Evolutionary conservation across 139 green algal genomes (phyloP), one percentile per base, ranked within the genome.

Genomic region (Ettlia oleoabundans): DNA sequence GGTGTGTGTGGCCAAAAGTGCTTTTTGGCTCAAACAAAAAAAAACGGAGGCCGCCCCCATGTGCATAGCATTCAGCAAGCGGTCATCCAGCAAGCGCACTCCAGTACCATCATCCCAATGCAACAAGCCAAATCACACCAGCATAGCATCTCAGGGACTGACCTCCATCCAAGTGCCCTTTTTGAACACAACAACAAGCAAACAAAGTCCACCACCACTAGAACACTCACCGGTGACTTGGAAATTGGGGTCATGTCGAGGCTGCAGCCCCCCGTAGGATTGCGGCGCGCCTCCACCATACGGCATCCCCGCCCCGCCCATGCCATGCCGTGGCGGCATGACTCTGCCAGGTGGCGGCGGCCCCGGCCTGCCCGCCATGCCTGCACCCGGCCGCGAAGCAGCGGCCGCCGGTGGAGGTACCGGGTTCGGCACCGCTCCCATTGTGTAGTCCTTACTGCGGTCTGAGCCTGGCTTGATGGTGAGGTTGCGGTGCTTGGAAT

Each of bases 401-500:
- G 55, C 55, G 55, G 55, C 18, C 18, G 55, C 55, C 55, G 55
- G 55, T 5, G 55, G 18, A 28, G 55, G 18, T 22, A 65, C 18
- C 55, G 15, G 47, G 47, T 10, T 10, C 47, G 55, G 55, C 55
- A 65, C 18, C 55, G 55, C 55, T 10, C 55, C 55, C 5, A 15
- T 51, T 43, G 35, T 18, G 72, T 33, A 10, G 52, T 58, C 65
- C 10, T 6, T 32, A 51, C 33, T 26, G 72, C 72, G 71, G 47
- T 43, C 65, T 30, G 47, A 30, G 43, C 58, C 61, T 0, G 58
- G 58, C 51, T 58, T 58, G 40, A 81, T 72, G 28, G 24, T 22
- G 38, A 81, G 40, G 61, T 81, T 72, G 40, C 41, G 58, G 58
- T 81, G 75, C 58, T 72, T 71, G 38, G 75, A 81, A 42, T 73